Evolutionary conservation across 108 stramenopile genomes (phyloP).

Genomic region (Nitzschia sp.): DNA sequence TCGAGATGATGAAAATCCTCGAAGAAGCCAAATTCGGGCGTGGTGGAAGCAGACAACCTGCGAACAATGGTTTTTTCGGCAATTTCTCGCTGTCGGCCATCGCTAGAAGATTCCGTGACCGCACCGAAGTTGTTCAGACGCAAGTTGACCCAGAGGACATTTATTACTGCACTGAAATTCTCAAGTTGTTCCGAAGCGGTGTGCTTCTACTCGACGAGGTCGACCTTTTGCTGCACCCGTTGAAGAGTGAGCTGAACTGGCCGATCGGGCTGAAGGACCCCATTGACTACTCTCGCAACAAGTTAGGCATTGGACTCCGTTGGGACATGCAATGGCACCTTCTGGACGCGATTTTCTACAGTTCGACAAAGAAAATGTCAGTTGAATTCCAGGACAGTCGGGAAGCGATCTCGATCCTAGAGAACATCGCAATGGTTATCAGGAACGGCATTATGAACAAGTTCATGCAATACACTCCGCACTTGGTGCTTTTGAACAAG

Average conservation of each 20-base stretch:
- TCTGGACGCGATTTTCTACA: conserved; percentile 86
- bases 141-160: conserved; percentile 85
- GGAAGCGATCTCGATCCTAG: conserved; percentile 86
- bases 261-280: conserved; percentile 96
- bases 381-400: conserved; percentile 84
- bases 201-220: conserved; percentile 97
- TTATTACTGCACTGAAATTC: conserved; percentile 86
- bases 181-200: conserved; percentile 89
- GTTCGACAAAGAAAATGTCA: conserved; percentile 80
- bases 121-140: conserved; percentile 71
- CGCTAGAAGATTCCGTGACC: conserved; percentile 80
- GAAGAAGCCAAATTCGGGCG: conserved; percentile 78
- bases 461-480: conserved; percentile 88
- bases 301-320: conserved; percentile 88
- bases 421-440: conserved; percentile 75
- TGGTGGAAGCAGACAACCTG: conserved; percentile 38
- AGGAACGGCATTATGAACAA: conserved; percentile 82
- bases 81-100: conserved; percentile 84
- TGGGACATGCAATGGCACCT: conserved; percentile 98
- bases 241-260: conserved; percentile 99
- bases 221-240: conserved; percentile 95
- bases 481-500: conserved; percentile 90
- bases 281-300: conserved; percentile 93
- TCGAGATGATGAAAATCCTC: conserved; percentile 96
- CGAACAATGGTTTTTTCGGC: conserved; percentile 54